phyloP scores from a whole-genome alignment of 2,329 filamentous ascomycete genomes.

The Aspergillus sp. region DNA sequence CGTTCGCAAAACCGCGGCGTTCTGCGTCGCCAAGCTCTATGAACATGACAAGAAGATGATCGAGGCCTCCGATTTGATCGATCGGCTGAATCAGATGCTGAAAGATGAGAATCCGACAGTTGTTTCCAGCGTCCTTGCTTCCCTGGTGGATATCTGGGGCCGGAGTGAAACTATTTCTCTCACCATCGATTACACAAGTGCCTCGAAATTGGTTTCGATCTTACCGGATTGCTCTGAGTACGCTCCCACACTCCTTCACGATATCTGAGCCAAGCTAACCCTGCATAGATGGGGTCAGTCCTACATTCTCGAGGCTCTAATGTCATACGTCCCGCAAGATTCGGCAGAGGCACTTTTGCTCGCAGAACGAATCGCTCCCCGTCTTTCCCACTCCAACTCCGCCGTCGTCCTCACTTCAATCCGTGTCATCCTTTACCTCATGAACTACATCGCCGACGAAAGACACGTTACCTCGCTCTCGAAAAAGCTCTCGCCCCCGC shows the following conservation, averaged over 20 bases:
- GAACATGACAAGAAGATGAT: constrained; percentile 92
- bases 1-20: constrained; percentile 94
- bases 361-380: constrained; percentile 91
- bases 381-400: constrained; percentile 94
- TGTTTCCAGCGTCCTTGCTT: constrained; percentile 86
- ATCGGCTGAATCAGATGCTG: constrained; percentile 82
- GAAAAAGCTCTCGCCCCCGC: constrained; percentile 87
- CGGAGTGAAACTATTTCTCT: constrained; percentile 95
- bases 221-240: constrained; percentile 96
- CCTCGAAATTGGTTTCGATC: constrained; percentile 97
- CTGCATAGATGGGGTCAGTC: constrained; percentile 86
- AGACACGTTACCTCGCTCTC: constrained; percentile 85
- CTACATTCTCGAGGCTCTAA: constrained; percentile 94
- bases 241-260: constrained; percentile 28
- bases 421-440: constrained; percentile 91
- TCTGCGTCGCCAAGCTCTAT: constrained; percentile 95
- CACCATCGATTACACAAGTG: constrained; percentile 95
- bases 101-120: constrained; percentile 97
- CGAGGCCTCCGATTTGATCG: constrained; percentile 87
- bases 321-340: constrained; percentile 96
- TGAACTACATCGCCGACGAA: constrained; percentile 96
- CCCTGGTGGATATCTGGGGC: constrained; percentile 97
- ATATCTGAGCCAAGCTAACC: constrained; percentile 10
- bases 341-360: constrained; percentile 82
- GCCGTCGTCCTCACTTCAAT: constrained; percentile 95